Conservation (phyloP, 2,329 filamentous ascomycete genomes). For the Pseudocercospora cruenta region DNA sequence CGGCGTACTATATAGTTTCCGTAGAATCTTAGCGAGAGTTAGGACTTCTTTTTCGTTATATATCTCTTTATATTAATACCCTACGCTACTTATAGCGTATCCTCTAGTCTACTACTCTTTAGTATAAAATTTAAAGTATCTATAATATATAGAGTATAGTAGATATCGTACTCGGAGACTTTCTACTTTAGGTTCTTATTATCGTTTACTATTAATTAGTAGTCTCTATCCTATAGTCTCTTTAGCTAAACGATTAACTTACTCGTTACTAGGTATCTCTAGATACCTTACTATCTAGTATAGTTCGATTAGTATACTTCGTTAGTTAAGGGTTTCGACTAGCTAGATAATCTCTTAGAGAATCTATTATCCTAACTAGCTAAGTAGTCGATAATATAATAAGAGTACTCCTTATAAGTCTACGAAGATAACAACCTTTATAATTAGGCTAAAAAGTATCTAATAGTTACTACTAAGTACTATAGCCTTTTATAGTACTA, state of each 20-base stretch:
- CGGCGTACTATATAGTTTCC: background rate
- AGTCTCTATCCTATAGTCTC: background rate
- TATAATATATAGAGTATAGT: background rate
- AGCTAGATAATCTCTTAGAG: background rate
- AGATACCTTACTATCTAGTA: background rate
- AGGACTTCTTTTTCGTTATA: background rate
- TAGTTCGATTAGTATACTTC: background rate
- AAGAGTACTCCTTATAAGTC: background rate
- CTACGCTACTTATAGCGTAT: background rate
- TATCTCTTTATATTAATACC: background rate
- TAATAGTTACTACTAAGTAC: too few species aligned
- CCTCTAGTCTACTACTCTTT: background rate
- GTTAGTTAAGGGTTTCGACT: background rate
- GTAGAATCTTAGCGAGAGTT: background rate
- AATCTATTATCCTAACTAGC: background rate
- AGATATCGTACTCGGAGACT: background rate
- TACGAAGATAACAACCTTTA: background rate
- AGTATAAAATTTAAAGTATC: background rate
- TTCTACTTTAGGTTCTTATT: too few species aligned
- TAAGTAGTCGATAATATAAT: background rate
- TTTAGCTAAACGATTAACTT: background rate
- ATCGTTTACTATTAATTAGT: too few species aligned
- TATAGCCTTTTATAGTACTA: too few species aligned
- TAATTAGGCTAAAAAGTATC: background rate
- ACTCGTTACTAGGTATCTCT: background rate